Percentiles rank a stretch among this genome's conserved stretches.
Conservation (phyloP, 305 asterid species). For the Stenogyne calaminthoides region DNA sequence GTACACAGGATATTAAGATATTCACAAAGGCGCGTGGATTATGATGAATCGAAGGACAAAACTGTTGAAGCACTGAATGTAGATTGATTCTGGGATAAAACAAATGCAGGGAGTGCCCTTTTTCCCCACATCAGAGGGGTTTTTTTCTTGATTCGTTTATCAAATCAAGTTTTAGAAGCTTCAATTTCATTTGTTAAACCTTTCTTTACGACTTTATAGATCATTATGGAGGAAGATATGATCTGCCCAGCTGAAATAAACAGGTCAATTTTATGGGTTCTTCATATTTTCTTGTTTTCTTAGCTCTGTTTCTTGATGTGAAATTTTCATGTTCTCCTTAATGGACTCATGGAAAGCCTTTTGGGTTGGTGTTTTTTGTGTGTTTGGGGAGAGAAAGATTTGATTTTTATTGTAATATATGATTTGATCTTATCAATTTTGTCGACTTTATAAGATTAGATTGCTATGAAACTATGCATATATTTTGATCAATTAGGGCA, state of each 20-base stretch:
- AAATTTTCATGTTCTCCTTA: no score
- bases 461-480: background rate
- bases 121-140: background rate
- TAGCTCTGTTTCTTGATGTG: constrained; percentile 10
- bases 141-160: background rate
- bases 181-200: background rate
- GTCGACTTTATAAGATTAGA: background rate
- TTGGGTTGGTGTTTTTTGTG: background rate
- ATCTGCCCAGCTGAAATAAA: constrained; percentile 35
- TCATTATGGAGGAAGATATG: constrained; percentile 42
- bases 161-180: background rate
- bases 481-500: constrained; percentile 6
- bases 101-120: background rate
- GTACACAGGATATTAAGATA: no score
- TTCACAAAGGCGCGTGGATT: constrained; percentile 32
- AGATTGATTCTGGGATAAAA: constrained; percentile 30
- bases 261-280: constrained; percentile 42
- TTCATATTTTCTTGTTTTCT: constrained; percentile 5
- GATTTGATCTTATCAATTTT: constrained; percentile 6
- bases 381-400: background rate
- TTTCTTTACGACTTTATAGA: constrained; percentile 20
- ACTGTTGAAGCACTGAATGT: constrained; percentile 5
- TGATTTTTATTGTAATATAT: constrained; percentile 7
- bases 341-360: no score
- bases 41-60: background rate